Evolutionary conservation across 495 filamentous ascomycete genomes (phyloP).

Genomic region (Penicillium flavigenum): DNA sequence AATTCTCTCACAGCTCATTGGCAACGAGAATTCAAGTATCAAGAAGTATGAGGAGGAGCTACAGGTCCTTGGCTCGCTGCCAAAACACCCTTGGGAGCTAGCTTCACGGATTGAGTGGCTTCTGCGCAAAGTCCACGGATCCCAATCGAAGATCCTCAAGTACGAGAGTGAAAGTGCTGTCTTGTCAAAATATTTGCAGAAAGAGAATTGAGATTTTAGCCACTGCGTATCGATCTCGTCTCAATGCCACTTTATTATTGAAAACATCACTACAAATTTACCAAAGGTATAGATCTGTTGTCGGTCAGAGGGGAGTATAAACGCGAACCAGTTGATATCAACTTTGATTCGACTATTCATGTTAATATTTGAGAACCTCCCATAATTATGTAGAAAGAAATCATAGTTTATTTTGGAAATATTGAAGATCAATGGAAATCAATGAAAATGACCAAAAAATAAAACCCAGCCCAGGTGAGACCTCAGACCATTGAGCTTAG

Average conservation of each 20-base stretch:
- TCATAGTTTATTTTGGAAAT: not conserved
- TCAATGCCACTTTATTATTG: not conserved
- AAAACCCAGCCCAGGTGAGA: not conserved
- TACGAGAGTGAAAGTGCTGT: constrained; percentile 70
- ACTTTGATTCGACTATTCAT: not conserved
- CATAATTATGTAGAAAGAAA: not conserved
- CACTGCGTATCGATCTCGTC: not conserved
- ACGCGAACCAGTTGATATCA: not conserved
- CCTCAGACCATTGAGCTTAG: not conserved
- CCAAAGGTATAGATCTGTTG: not conserved
- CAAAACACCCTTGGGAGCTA: constrained; percentile 62
- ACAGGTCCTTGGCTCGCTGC: constrained; percentile 58
- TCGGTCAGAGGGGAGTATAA: not conserved
- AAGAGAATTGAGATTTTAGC: constrained; percentile 24
- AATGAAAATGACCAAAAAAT: not conserved
- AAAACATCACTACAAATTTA: not conserved
- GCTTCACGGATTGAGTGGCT: constrained; percentile 65
- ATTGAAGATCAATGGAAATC: not conserved
- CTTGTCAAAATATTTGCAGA: constrained; percentile 61
- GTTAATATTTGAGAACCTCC: not conserved
- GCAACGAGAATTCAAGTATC: constrained; percentile 70
- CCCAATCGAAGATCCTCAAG: constrained; percentile 72
- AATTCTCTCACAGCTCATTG: constrained; percentile 62
- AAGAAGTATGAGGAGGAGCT: constrained; percentile 81
- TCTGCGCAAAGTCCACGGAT: constrained; percentile 63